Evolutionary conservation across 108 stramenopile species (phyloP), one percentile per base, ranked within the genome.

Genomic region (Skeletonema menzelii): DNA sequence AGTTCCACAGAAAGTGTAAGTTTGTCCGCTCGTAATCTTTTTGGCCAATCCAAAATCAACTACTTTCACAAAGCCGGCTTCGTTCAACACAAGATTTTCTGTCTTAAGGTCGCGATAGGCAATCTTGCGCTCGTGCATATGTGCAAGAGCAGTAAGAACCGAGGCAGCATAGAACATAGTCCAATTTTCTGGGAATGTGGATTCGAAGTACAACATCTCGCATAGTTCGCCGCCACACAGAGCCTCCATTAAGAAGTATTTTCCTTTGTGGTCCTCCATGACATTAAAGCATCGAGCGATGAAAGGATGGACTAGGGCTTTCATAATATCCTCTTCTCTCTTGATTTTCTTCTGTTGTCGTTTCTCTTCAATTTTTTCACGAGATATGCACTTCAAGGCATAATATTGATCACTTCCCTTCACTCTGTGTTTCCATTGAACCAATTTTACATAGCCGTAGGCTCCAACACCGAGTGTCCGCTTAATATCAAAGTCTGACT

Each of bases 41-140:
- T 90, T 90, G 4, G 89, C 89, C 38, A 90, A 59, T 6, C 89
- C 89, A 67, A 90, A 88, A 63, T 90, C 89, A 17, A 91, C 86
- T 56, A 91, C 70, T 71, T 91, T 91, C 11, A 88, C 75, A 59
- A 70, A 88, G 19, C 90, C 90, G 6, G 47, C 42, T n/a, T 59
- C 28, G 24, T 88, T 79, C 27, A 91, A 59, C 74, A 91, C 85
- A 24, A 91, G 68, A 76, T 91, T 91, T 56, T 91, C 90, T 12
- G 90, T 87, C 63, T 91, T 91, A 15, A 91, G 17, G 19, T 60
- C 59, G 8, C 59, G 77, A 59, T 87, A 90, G n/a, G 87, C 89
- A 38, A 90, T 83, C 59, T 84, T 82, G 56, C 83, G 79, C 11
- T 80, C 59, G 70, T 90, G 89, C 80, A 90, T 73, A 61, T 87